Base-by-base conservation (phyloP, 1,284 basidiomycete species). In the Trichosporon sp. region DNA sequence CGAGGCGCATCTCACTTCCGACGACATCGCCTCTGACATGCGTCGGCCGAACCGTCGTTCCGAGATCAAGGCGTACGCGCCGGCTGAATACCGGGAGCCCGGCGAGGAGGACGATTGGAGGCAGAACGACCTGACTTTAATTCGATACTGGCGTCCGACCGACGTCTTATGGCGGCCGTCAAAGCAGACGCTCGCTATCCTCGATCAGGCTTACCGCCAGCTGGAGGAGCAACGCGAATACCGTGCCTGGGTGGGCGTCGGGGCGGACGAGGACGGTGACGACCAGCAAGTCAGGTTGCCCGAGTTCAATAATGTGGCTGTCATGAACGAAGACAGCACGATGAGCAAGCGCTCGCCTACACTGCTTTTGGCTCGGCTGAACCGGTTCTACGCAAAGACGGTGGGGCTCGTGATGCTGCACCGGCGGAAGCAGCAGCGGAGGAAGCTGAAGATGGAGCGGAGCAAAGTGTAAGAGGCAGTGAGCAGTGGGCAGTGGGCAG, bases 101-200 rank as follows among this genome's bases (percentile, higher is more conserved):
- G 40, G 61, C 46, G 46, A 26, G 21, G 38, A 40, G 26, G 32
- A 46, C 21, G 63, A 67, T 4, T n/a, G 4, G n/a, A 8, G 16
- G 14, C 46, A 26, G 19, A n/a, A 70, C 43, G 68, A 70, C 32
- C 10, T 77, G 19, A 65, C 73, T 12, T 35, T 81, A 2, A 71
- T 82, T 19, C 65, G 71, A 7, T 67, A 71, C 4, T 84, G 80
- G 80, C 72, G 83, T 40, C 81, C 81, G 1, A 75, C 72, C 35
- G 83, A 84, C 66, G 65, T 76, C 7, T 70, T 78, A 14, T 84
- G 83, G 83, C 76, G 76, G 31, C 80, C 83, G 1, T 70, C 76
- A 1, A 68, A 74, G 7, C 46, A 75, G 4, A 81, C 80, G 0
- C 66, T 81, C 10, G 69, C 75, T 0, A 73, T 81, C 1, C 74